Base-by-base conservation (phyloP, 495 filamentous ascomycete species). In the Terfezia claveryi region DNA sequence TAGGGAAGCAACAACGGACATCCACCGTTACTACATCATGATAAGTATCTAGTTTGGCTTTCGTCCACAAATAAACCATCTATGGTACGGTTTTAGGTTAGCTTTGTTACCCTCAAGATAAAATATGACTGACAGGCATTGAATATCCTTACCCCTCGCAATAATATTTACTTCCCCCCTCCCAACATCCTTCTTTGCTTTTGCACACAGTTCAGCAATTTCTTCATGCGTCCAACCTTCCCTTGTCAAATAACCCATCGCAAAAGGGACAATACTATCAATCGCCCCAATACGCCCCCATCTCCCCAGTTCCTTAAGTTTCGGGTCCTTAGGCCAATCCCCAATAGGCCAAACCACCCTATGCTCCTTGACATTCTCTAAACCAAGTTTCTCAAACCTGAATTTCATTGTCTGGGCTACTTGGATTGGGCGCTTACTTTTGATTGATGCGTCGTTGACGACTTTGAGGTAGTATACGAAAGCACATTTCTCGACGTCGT, bases 261-360 rank as follows among this genome's bases (percentile, higher is more conserved):
- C 63, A 54, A 74, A 66, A 11, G 61, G 71, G 55, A 75, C 67
- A 23, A 74, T 57, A 36, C 69, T 70, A 46, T 72, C 69, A 54
- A 68, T 60, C 38, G 68, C 61, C 62, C 72, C 66, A 23, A 65
- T 64, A 17, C 68, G 62, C 27, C 64, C 59, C 52, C 67, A 71
- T 32, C 64, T 50, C 27, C 80, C 79, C 46, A 79, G 59, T 37
- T 69, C 65, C 51, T 71, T 76, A 41, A 75, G 52, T n/a, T 67
- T 69, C 10, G 67, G 67, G 58, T 84, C 74, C 51, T 69, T 69
- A 0, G 79, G 71, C 79, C 77, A 80, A 9, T 72, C 66, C 36
- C 78, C 80, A 8, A 70, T 65, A 4, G 80, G 80, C 27, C 75
- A 66, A 60, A 78, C 77, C 53, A 66, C 69, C 11, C 70, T 46